Percentiles rank a stretch among this genome's conserved stretches.
These are phyloP conservation scores for Pichia membranifaciens DNA, from an alignment of 805 yeast genomes.

Conservation along the genomic window DNA sequence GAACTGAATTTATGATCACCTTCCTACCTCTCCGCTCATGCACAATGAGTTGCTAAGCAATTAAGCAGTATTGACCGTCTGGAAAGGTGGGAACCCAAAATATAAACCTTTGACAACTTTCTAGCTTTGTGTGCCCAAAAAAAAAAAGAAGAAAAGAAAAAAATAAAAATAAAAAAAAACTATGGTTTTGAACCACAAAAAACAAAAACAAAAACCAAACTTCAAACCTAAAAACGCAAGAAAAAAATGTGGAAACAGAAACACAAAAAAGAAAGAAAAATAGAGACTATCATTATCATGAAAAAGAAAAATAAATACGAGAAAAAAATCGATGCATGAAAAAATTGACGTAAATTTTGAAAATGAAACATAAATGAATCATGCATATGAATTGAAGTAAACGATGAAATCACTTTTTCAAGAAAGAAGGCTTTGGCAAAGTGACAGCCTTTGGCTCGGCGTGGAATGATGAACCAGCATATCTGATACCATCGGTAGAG, in stretches of 20 bases:
- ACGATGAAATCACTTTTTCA: constrained; percentile 8
- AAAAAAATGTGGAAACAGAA: neutral
- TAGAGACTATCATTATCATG: neutral
- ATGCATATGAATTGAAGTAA: neutral
- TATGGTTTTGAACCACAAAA: neutral
- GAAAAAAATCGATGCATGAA: neutral
- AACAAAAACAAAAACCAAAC: neutral
- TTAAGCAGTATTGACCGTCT: too few species aligned
- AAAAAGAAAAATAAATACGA: neutral
- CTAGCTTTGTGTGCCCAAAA: neutral
- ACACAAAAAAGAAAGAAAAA: neutral
- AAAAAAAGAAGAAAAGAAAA: constrained; percentile 1
- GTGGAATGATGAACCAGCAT: constrained; percentile 54
- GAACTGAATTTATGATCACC: neutral
- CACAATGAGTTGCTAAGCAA: too few species aligned
- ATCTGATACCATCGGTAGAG: constrained; percentile 25
- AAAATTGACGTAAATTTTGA: too few species aligned
- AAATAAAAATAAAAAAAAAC: neutral
- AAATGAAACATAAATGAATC: neutral
- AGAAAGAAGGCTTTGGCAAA: constrained; percentile 50
- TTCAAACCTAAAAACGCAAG: neutral
- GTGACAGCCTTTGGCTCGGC: constrained; percentile 51
- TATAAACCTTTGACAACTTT: too few species aligned
- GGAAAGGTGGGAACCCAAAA: too few species aligned
- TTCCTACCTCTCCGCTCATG: too few species aligned